A percentile compares a stretch with the other conserved stretches of the same genome.
Evolutionary conservation across 225 moss, liverwort and hornwort genomes (phyloP).

Genomic region (Lunularia cruciata): DNA sequence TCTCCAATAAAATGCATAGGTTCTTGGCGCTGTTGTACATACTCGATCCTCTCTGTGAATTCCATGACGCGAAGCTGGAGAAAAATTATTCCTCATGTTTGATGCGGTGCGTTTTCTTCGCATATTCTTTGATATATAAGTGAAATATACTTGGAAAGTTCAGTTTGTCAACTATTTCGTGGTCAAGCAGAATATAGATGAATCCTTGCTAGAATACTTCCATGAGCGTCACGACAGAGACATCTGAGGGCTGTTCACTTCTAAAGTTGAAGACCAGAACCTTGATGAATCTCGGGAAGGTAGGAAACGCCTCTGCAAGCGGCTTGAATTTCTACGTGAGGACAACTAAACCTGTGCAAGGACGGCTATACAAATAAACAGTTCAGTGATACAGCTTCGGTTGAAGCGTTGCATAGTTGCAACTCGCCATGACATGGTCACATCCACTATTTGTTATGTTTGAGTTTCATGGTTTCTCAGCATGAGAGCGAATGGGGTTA

Average conservation of each 20-base stretch:
- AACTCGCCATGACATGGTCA: not conserved
- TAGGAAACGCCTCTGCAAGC: not conserved
- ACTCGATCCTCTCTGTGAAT: no score
- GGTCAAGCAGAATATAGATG: no score
- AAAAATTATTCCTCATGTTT: no score
- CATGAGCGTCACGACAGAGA: not conserved
- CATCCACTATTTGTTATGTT: no score
- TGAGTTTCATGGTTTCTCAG: not conserved
- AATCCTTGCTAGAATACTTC: not conserved
- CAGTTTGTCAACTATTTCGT: no score
- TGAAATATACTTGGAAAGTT: no score
- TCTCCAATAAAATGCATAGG: no score
- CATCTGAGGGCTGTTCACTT: not conserved
- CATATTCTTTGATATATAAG: no score
- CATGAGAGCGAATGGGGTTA: not conserved
- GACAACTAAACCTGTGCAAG: not conserved
- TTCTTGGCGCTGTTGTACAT: no score
- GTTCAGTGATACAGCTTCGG: not conserved
- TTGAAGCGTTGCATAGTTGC: not conserved
- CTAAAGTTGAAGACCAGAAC: not conserved
- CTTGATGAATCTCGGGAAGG: not conserved
- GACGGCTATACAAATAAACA: not conserved
- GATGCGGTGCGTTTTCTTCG: no score
- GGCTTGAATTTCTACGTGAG: not conserved
- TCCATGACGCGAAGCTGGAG: no score